Conservation (phyloP, 1,284 basidiomycete genomes). For the Wolfiporia cocos region DNA sequence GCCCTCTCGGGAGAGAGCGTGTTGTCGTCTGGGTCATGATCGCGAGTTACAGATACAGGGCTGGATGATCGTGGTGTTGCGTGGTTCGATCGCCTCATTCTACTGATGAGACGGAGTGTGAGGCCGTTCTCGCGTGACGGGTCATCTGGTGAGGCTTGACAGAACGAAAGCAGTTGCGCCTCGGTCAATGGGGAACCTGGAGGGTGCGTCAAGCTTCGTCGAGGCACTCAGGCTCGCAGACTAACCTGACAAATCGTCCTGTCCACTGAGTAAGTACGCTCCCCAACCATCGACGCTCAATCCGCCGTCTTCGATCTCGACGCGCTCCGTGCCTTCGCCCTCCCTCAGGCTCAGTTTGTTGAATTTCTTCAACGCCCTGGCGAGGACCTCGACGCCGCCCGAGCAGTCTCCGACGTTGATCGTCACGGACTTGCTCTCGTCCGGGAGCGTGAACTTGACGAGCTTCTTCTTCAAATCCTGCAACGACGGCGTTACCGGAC, state of each 20-base stretch:
- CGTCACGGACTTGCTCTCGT: conserved; percentile 69
- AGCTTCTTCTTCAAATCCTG: conserved; percentile 78
- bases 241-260: conserved; percentile 51
- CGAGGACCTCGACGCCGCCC: conserved; percentile 79
- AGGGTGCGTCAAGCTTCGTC: background rate
- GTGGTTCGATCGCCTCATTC: conserved; percentile 28
- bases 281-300: conserved; percentile 87
- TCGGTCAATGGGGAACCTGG: conserved; percentile 75
- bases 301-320: conserved; percentile 56
- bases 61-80: conserved; percentile 28
- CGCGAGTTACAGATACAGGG: conserved; percentile 20
- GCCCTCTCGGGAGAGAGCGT: conserved; percentile 25
- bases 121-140: conserved; percentile 82
- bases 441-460: conserved; percentile 82
- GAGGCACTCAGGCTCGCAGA: too few relatives aligned
- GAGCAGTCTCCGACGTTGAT: conserved; percentile 77
- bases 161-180: conserved; percentile 78
- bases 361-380: conserved; percentile 85
- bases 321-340: conserved; percentile 42
- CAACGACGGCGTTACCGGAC: conserved; percentile 47
- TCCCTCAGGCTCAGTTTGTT: conserved; percentile 54
- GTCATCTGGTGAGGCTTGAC: conserved; percentile 78
- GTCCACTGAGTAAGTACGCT: conserved; percentile 61
- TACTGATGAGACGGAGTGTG: conserved; percentile 52
- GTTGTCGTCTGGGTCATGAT: conserved; percentile 34